Percentiles rank a stretch among this genome's conserved stretches.
phyloP scores from a whole-genome alignment of 2,329 filamentous ascomycete species.

The Colletotrichum truncatum region DNA sequence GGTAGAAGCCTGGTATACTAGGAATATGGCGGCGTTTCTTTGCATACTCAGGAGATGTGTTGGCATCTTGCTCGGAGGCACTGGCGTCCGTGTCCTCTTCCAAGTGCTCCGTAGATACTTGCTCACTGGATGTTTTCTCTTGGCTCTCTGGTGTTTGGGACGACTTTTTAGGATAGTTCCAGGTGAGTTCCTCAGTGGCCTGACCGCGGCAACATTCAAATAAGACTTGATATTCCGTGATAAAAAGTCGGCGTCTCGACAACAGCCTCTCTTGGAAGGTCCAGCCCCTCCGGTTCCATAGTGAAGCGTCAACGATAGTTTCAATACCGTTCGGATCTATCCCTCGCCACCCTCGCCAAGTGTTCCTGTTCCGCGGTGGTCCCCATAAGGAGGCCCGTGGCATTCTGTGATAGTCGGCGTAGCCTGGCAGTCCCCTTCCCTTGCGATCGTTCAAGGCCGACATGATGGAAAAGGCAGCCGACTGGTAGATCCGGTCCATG shows the following conservation, averaged over 20 bases:
- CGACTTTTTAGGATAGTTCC: no score
- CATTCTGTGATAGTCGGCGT: background rate
- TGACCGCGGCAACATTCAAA: conserved; percentile 23
- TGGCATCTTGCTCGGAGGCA: background rate
- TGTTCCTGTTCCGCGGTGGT: conserved; percentile 4
- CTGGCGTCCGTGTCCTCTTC: background rate
- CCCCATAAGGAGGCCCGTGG: conserved; percentile 6
- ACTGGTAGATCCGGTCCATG: conserved; percentile 55
- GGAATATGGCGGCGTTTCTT: background rate
- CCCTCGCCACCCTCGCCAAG: background rate
- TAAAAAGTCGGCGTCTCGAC: conserved; percentile 23
- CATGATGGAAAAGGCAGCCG: conserved; percentile 53
- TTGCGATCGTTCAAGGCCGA: conserved; percentile 48
- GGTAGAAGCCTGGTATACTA: background rate
- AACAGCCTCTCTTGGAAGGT: conserved; percentile 30
- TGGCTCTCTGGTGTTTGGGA: no score
- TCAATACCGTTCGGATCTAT: conserved; percentile 9
- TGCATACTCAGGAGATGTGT: background rate
- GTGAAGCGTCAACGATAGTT: background rate
- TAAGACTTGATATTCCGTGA: conserved; percentile 25
- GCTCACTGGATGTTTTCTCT: no score
- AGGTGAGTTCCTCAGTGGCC: conserved; percentile 15
- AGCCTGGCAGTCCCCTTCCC: background rate
- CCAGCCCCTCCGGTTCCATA: conserved; percentile 26
- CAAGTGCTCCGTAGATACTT: no score